Evolutionary conservation across 495 filamentous ascomycete species (phyloP).

Genomic region (Daldinia bambusicola): DNA sequence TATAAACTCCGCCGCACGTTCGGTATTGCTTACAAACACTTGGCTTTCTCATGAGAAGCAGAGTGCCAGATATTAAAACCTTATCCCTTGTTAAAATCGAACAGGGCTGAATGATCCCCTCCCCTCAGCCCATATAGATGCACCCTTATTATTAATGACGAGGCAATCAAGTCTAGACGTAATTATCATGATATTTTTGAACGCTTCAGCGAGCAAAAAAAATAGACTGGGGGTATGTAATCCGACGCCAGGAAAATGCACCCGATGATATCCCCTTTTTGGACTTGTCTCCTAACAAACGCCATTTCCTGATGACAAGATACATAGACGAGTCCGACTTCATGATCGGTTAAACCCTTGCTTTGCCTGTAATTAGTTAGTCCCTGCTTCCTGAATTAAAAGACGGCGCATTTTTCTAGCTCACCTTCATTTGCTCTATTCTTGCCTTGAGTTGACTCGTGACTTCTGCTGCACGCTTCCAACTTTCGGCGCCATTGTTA

Average conservation of each 20-base stretch:
- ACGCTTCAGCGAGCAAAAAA: slow-evolving; percentile 20
- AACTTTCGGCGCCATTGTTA: slow-evolving; percentile 83
- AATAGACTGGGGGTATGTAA: slow-evolving; percentile 41
- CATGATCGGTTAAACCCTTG: slow-evolving; percentile 50
- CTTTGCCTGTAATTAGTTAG: slow-evolving; percentile 44
- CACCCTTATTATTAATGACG: slow-evolving; percentile 9
- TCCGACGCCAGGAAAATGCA: slow-evolving; percentile 48
- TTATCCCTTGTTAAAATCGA: slow-evolving; percentile 4
- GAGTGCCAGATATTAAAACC: slow-evolving; percentile 1
- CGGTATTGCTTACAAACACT: neutral
- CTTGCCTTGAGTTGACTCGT: slow-evolving; percentile 95
- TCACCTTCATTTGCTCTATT: slow-evolving; percentile 82
- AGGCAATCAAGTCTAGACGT: slow-evolving; percentile 26
- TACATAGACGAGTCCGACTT: slow-evolving; percentile 9
- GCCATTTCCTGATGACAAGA: slow-evolving; percentile 31
- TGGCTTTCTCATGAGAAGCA: neutral
- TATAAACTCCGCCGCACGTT: neutral
- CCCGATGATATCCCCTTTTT: slow-evolving; percentile 30
- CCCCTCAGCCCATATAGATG: slow-evolving; percentile 10
- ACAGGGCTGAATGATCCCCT: neutral
- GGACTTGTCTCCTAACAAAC: slow-evolving; percentile 28
- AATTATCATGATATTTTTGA: slow-evolving; percentile 31
- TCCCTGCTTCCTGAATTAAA: neutral
- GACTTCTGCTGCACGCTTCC: slow-evolving; percentile 98
- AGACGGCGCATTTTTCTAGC: neutral